Percentiles rank a stretch among this genome's conserved stretches.
Conservation (phyloP, 176 grass and related monocot species). For the Oryza meridionalis region DNA sequence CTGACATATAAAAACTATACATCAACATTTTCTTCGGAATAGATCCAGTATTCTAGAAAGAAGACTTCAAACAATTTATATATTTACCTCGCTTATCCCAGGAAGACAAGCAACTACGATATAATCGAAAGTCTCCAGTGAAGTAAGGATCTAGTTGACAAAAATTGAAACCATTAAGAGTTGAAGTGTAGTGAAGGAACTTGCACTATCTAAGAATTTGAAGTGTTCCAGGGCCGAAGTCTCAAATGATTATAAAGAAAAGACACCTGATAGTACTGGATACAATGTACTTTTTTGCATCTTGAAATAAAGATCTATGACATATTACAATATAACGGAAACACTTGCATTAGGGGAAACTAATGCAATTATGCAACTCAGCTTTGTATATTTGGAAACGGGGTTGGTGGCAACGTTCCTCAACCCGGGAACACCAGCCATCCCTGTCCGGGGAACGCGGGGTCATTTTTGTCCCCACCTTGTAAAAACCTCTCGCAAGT, state of each 20-base stretch:
- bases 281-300: background rate
- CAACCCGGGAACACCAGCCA: too few species aligned
- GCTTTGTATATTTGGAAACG: too few species aligned
- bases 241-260: slow-evolving; percentile 14
- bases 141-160: slow-evolving; percentile 69
- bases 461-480: too few species aligned
- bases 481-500: too few species aligned
- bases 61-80: background rate
- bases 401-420: too few species aligned
- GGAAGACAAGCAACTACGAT: slow-evolving; percentile 77
- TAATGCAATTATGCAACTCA: background rate
- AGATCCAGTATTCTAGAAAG: slow-evolving; percentile 1
- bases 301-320: background rate
- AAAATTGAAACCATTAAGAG: slow-evolving; percentile 28
- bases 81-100: slow-evolving; percentile 85
- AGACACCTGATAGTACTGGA: background rate
- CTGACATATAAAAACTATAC: slow-evolving; percentile 45
- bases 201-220: background rate
- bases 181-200: background rate
- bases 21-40: background rate
- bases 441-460: too few species aligned
- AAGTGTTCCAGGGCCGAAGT: background rate
- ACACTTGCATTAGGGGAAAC: background rate
- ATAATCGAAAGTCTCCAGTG: slow-evolving; percentile 69
- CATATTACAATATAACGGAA: background rate